Conservation (phyloP, 495 filamentous ascomycete species). For the Halenospora varia region DNA sequence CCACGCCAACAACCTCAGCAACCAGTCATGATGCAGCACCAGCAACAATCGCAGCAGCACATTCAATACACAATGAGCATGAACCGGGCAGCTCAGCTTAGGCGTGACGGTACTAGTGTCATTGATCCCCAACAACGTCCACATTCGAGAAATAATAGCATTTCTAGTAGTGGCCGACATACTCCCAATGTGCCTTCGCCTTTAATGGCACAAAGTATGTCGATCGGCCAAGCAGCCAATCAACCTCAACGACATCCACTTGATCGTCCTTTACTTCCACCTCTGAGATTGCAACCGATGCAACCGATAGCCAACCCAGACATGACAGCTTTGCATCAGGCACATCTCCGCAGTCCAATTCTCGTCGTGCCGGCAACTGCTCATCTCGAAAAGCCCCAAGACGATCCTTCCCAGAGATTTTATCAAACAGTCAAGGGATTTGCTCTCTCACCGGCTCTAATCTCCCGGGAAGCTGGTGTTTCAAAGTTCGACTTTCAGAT, state of each 20-base stretch:
- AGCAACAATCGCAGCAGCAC: conserved; percentile 11
- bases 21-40: background rate
- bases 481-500: conserved; percentile 19
- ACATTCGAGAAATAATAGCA: conserved; percentile 8
- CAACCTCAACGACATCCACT: conserved; percentile 1
- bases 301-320: conserved; percentile 12
- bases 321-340: conserved; percentile 24
- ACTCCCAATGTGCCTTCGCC: background rate
- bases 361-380: conserved; percentile 4
- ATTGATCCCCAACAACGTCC: conserved; percentile 4
- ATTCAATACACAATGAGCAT: conserved; percentile 1
- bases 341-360: conserved; percentile 21
- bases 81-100: conserved; percentile 10
- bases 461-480: conserved; percentile 3
- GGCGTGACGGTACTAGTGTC: background rate
- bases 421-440: conserved; percentile 22
- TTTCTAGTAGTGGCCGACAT: conserved; percentile 5
- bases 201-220: background rate
- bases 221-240: background rate
- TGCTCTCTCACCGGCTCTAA: conserved; percentile 15
- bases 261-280: conserved; percentile 17
- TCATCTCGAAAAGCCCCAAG: background rate
- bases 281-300: conserved; percentile 4
- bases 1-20: background rate
- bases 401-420: conserved; percentile 12